A percentile compares a stretch with the other conserved stretches of the same genome.
Conservation (phyloP, 768 basidiomycete species). For the Tricholomella constricta region DNA sequence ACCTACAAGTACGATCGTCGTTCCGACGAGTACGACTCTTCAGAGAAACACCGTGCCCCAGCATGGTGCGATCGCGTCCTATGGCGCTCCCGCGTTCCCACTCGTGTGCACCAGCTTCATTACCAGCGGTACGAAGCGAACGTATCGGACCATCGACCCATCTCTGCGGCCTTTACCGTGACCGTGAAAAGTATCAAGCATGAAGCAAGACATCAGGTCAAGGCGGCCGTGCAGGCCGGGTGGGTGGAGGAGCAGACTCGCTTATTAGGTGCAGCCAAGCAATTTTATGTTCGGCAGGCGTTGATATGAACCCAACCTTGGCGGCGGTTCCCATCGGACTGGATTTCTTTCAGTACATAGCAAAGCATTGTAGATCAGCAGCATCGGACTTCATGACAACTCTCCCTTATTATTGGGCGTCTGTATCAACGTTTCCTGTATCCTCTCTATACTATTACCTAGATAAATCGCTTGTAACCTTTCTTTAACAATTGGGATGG, state of each 20-base stretch:
- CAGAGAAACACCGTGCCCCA: constrained; percentile 85
- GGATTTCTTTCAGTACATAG: background rate
- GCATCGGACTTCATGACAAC: background rate
- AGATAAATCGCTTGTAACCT: too few relatives aligned
- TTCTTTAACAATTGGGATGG: too few relatives aligned
- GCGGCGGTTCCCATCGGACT: background rate
- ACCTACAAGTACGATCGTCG: constrained; percentile 95
- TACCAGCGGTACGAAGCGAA: constrained; percentile 86
- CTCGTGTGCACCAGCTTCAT: constrained; percentile 63
- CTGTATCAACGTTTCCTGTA: background rate
- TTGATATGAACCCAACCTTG: constrained; percentile 17
- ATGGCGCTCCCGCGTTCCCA: constrained; percentile 62
- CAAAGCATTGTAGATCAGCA: constrained; percentile 3
- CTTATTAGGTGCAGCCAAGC: constrained; percentile 38
- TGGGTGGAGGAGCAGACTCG: constrained; percentile 54
- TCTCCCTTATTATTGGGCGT: background rate
- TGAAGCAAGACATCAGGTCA: constrained; percentile 57
- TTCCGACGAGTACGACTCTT: constrained; percentile 80
- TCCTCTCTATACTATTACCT: background rate
- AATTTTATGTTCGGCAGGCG: constrained; percentile 42
- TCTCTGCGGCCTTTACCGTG: constrained; percentile 77
- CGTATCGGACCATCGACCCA: constrained; percentile 88
- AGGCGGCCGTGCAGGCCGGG: constrained; percentile 51
- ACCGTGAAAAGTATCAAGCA: constrained; percentile 72
- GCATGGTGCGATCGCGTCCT: constrained; percentile 98